phyloP scores from a whole-genome alignment of 257 asterid genomes.

The Mentha longifolia region DNA sequence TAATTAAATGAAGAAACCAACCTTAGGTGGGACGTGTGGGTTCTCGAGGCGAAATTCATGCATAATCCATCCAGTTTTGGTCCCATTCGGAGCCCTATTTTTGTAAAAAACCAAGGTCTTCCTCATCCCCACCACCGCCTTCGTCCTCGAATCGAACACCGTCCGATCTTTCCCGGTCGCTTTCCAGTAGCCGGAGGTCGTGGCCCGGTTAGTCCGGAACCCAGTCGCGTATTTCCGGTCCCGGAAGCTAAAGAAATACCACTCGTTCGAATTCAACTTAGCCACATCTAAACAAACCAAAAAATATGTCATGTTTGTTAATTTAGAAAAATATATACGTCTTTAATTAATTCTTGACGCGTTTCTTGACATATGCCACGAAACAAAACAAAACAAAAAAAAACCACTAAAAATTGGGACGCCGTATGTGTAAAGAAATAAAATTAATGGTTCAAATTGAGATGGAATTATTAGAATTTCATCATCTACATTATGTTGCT shows the following conservation, averaged over 20 bases:
- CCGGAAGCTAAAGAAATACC: conserved; percentile 93
- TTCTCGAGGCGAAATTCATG: conserved; percentile 89
- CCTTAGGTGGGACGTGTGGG: conserved; percentile 84
- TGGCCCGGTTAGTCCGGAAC: conserved; percentile 74
- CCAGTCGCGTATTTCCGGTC: conserved; percentile 90
- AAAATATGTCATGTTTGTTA: neutral
- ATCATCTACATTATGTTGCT: conserved; percentile 36
- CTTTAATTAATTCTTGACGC: too few relatives aligned
- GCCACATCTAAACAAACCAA: conserved; percentile 57
- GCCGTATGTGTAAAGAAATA: too few relatives aligned
- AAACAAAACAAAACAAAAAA: too few relatives aligned
- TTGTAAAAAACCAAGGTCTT: conserved; percentile 87
- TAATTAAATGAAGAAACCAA: conserved; percentile 12
- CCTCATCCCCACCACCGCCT: conserved; percentile 72
- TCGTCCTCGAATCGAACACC: conserved; percentile 52
- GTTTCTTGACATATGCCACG: too few relatives aligned
- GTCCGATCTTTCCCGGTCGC: conserved; percentile 86
- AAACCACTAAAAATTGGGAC: too few relatives aligned
- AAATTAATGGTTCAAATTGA: too few relatives aligned
- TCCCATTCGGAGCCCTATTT: conserved; percentile 87
- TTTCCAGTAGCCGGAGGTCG: conserved; percentile 83
- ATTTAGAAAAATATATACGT: too few relatives aligned
- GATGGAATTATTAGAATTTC: conserved; percentile 18
- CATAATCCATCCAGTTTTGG: conserved; percentile 90
- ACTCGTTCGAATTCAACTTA: conserved; percentile 75